A percentile compares a stretch with the other conserved stretches of the same genome.
Evolutionary conservation across 495 filamentous ascomycete genomes (phyloP).

Genomic region (Hypoxylon trugodes): DNA sequence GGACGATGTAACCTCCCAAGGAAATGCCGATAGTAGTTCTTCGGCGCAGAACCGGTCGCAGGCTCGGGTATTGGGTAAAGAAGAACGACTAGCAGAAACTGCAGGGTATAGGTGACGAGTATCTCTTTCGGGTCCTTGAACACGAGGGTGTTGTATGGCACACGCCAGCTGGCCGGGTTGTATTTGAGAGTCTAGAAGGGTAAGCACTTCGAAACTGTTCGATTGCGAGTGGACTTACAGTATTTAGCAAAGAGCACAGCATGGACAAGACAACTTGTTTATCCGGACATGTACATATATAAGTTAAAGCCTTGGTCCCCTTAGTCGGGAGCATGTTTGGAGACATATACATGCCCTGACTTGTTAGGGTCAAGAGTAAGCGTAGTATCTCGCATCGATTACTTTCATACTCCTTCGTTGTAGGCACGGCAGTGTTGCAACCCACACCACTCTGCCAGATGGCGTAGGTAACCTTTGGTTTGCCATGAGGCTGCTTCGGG

Average conservation of each 20-base stretch:
- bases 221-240: conserved; percentile 64
- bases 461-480: conserved; percentile 85
- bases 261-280: conserved; percentile 91
- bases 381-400: conserved; percentile 92
- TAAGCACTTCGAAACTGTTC: conserved; percentile 30
- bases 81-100: conserved; percentile 86
- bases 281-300: conserved; percentile 84
- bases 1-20: conserved; percentile 90
- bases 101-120: conserved; percentile 89
- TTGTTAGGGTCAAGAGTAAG: conserved; percentile 82
- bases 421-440: conserved; percentile 87
- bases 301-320: conserved; percentile 86
- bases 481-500: conserved; percentile 68
- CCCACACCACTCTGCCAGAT: conserved; percentile 99
- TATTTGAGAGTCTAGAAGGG: conserved; percentile 84
- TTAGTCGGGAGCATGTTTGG: conserved; percentile 83
- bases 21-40: conserved; percentile 94
- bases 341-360: conserved; percentile 93
- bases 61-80: conserved; percentile 92
- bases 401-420: conserved; percentile 88
- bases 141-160: conserved; percentile 93
- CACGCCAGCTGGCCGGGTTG: conserved; percentile 92
- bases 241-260: conserved; percentile 93
- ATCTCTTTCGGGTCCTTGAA: conserved; percentile 94
- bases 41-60: conserved; percentile 63